Percentiles rank a stretch among this genome's conserved stretches.
Conservation (phyloP, 129 eudicot genomes). For the Sambucus nigra region DNA sequence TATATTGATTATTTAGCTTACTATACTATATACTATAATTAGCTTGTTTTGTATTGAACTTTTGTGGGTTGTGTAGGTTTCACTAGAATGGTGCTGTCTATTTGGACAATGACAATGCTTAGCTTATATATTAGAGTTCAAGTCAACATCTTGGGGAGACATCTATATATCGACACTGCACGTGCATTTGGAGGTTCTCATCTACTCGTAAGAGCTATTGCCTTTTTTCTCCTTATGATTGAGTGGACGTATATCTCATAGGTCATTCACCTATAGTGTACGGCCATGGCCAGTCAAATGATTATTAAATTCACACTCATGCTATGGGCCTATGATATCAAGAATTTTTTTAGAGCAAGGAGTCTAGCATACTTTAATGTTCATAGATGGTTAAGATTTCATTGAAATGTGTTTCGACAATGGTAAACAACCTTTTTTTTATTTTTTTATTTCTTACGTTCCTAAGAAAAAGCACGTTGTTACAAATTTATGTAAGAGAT, state of each 20-base stretch:
- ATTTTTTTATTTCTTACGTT: neutral
- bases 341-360: neutral
- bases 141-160: conserved; percentile 96
- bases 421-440: neutral
- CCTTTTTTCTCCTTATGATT: conserved; percentile 5
- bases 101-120: conserved; percentile 79
- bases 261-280: neutral
- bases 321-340: neutral
- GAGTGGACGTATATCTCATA: conserved; percentile 1
- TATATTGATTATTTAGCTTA: conserved; percentile 1
- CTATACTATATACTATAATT: neutral
- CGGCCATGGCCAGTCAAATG: neutral
- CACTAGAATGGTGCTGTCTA: conserved; percentile 73
- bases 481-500: too few species aligned
- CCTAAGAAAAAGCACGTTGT: neutral
- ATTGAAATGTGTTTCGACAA: neutral
- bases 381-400: neutral
- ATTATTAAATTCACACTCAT: neutral
- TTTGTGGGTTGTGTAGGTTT: conserved; percentile 46
- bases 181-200: conserved; percentile 64
- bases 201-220: conserved; percentile 45
- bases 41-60: conserved; percentile 8
- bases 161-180: conserved; percentile 88
- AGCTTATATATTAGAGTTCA: conserved; percentile 90
- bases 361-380: neutral